Evolutionary conservation across 2,329 filamentous ascomycete species (phyloP), one percentile per base, ranked within the genome.

Genomic region (Ilyonectria destructans): DNA sequence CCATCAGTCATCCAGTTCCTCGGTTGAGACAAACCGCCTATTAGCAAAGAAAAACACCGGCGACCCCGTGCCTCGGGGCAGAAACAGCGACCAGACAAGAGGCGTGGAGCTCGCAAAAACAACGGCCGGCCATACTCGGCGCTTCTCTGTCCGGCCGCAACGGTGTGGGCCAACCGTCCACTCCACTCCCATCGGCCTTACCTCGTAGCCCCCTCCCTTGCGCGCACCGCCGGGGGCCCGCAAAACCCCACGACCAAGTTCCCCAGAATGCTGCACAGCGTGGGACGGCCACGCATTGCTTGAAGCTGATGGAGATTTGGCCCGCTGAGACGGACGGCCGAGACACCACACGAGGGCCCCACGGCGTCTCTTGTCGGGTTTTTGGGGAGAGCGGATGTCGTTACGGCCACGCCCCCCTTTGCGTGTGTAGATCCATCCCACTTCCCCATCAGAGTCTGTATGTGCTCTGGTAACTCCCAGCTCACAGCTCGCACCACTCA

Each of bases 121-220:
- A 72, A 71, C 71, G 72, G 72, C 69, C 78, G 79, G 77, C 79
- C 69, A 73, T 80, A 77, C 79, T 80, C 78, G 79, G 79, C 79
- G 79, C 79, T 80, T 80, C 77, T 80, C 71, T 68, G 51, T 67
- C 58, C 60, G 64, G 58, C 67, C 62, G 66, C 62, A 65, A 72
- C 74, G 71, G 71, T 74, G 71, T 76, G 72, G 70, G 72, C 69
- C 70, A 69, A 70, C 70, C 64, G 33, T 65, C 48, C 65, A 15
- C 67, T 68, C 69, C 69, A 69, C 68, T 69, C 67, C 63, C 65
- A 69, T 77, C 76, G 77, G 78, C 78, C 69, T 77, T 79, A 78
- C 77, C 69, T 79, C 77, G 78, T 75, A 77, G 77, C 78, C 65
- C 68, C 68, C 60, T 55, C 48, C 12, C 26, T n/a, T n/a, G n/a